A percentile compares a stretch with the other conserved stretches of the same genome.
Conservation (phyloP, 805 yeast species). For the Lachancea sp. region DNA sequence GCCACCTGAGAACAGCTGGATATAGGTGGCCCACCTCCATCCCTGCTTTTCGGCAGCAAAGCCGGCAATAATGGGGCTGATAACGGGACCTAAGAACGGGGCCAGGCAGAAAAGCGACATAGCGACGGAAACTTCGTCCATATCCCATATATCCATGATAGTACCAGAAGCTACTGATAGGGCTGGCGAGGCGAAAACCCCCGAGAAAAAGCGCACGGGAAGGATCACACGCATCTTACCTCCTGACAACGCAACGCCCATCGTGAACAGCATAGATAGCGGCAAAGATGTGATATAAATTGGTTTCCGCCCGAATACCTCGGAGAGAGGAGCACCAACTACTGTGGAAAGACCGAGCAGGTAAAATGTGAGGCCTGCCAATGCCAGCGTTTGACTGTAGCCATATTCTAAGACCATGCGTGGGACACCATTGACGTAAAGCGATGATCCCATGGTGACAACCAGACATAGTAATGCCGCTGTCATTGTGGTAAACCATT, state of each 20-base stretch:
- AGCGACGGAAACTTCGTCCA: conserved; percentile 61
- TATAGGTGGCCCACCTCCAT: conserved; percentile 71
- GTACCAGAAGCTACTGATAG: conserved; percentile 84
- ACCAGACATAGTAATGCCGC: conserved; percentile 61
- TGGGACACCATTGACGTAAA: conserved; percentile 59
- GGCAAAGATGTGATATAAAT: conserved; percentile 57
- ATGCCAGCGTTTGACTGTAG: conserved; percentile 53
- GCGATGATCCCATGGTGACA: conserved; percentile 69
- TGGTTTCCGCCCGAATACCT: conserved; percentile 59
- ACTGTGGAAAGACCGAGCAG: conserved; percentile 69
- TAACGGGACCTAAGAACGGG: conserved; percentile 74
- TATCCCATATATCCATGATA: conserved; percentile 67
- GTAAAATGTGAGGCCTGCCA: conserved; percentile 66
- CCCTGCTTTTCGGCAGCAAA: conserved; percentile 56
- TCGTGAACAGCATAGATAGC: conserved; percentile 59
- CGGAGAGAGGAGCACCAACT: conserved; percentile 66
- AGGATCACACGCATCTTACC: conserved; percentile 53
- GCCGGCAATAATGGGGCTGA: conserved; percentile 71
- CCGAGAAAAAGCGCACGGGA: conserved; percentile 67
- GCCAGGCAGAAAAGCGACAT: conserved; percentile 73
- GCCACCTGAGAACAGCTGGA: conserved; percentile 61
- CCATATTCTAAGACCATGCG: conserved; percentile 44
- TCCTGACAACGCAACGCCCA: conserved; percentile 64
- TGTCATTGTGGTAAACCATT: conserved; percentile 60
- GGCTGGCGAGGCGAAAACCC: conserved; percentile 74